Evolutionary conservation across 2,329 filamentous ascomycete species (phyloP).

Genomic region (Coniochaeta hoffmannii): DNA sequence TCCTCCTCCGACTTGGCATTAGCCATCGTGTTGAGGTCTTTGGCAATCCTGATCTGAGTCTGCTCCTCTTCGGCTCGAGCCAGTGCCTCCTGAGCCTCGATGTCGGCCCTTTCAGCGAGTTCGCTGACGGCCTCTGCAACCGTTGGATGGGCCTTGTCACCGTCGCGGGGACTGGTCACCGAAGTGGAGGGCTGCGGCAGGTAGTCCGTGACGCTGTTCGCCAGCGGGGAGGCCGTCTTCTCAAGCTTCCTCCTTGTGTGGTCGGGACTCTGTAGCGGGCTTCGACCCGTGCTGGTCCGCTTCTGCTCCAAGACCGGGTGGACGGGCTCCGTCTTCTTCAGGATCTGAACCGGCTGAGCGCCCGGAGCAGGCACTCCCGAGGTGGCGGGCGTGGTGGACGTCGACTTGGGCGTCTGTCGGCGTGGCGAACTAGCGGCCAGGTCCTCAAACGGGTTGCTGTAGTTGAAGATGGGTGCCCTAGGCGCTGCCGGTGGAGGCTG

Average conservation of each 20-base stretch:
- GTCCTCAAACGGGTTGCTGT: constrained; percentile 34
- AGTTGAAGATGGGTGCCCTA: constrained; percentile 23
- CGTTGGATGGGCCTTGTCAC: constrained; percentile 46
- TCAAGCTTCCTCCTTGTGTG: constrained; percentile 24
- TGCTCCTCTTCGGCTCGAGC: constrained; percentile 46
- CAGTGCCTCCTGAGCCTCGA: constrained; percentile 57
- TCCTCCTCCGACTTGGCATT: constrained; percentile 45
- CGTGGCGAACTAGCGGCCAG: constrained; percentile 31
- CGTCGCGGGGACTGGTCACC: constrained; percentile 6
- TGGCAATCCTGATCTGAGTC: constrained; percentile 38
- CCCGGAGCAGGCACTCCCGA: constrained; percentile 15
- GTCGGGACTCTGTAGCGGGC: constrained; percentile 37
- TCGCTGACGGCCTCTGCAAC: constrained; percentile 64
- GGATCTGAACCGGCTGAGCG: constrained; percentile 33
- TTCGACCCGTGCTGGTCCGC: constrained; percentile 32
- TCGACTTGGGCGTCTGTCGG: constrained; percentile 33
- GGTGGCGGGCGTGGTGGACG: constrained; percentile 23
- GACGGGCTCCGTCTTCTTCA: constrained; percentile 40
- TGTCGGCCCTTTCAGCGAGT: constrained; percentile 46
- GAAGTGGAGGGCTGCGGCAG: neutral
- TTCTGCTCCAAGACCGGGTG: constrained; percentile 33
- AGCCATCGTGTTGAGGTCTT: constrained; percentile 41
- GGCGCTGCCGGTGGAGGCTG: constrained; percentile 19
- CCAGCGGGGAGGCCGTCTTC: constrained; percentile 19
- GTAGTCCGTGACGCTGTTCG: constrained; percentile 7